These are phyloP conservation scores for Aureobasidium sp. DNA, from an alignment of 2,329 filamentous ascomycete genomes.

Conservation along the genomic window DNA sequence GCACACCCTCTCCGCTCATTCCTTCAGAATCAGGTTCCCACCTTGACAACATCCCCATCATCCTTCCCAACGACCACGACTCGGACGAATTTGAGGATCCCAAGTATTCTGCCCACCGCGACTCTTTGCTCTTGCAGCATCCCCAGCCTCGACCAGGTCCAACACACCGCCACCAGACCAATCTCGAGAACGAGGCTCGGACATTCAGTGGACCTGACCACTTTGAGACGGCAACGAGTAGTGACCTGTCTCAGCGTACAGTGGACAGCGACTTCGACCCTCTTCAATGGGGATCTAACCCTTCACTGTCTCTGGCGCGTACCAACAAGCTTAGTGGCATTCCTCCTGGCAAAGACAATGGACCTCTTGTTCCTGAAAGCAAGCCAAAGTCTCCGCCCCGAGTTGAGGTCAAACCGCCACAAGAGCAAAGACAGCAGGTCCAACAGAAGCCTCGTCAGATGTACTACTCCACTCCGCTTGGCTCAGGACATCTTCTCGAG, in stretches of 20 bases:
- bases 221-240: constrained; percentile 25
- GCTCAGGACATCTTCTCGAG: constrained; percentile 36
- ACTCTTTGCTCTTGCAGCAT: constrained; percentile 72
- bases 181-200: constrained; percentile 65
- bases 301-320: constrained; percentile 30
- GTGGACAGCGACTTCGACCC: constrained; percentile 35
- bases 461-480: constrained; percentile 30
- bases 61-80: neutral
- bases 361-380: constrained; percentile 49
- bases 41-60: constrained; percentile 4
- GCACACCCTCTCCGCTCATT: constrained; percentile 47
- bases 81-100: constrained; percentile 33
- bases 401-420: constrained; percentile 6
- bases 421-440: constrained; percentile 8
- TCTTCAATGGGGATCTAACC: constrained; percentile 44
- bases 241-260: constrained; percentile 30
- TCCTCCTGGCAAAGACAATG: constrained; percentile 51
- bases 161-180: constrained; percentile 65
- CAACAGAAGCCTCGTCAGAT: constrained; percentile 16
- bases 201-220: constrained; percentile 48
- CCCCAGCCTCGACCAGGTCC: constrained; percentile 70
- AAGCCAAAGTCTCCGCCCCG: constrained; percentile 21
- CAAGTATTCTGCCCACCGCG: constrained; percentile 75
- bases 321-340: constrained; percentile 29
- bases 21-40: constrained; percentile 42